Evolutionary conservation across 2,329 filamentous ascomycete genomes (phyloP), one percentile per base, ranked within the genome.

Genomic region (Balansia obtecta): DNA sequence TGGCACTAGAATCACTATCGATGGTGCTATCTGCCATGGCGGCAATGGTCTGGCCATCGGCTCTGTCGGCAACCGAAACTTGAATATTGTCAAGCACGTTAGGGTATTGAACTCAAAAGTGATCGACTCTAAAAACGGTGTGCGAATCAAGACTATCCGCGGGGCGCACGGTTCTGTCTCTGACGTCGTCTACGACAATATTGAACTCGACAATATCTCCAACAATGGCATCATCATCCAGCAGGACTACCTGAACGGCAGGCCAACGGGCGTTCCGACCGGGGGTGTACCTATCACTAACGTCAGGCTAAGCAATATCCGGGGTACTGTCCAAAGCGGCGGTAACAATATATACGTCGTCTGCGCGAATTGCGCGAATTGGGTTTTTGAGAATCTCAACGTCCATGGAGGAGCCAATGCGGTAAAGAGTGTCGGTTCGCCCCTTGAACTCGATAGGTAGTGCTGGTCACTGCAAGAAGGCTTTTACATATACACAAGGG

Each of bases 241-340:
- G 57, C 67, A 71, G 58, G 67, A 73, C 60, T 77, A 77, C 55
- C 58, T 71, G 56, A 74, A 74, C 53, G 71, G 72, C n/a, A 61
- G 59, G 15, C 70, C 69, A 4, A 70, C 65, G 8, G 73, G 72
- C 16, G 62, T n/a, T 0, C 69, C 73, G 11, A 74, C 70, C 37
- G 56, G 57, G 27, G 73, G 74, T 37, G 71, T 78, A n/a, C 74
- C 73, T n/a, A 76, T 78, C 60, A 77, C 74, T 9, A 69, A 66
- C 8, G 55, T 78, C 7, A 70, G 65, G 1, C 59, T 77, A 46
- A 60, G 65, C 44, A 61, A 43, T 1, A 39, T 50, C 11, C 4
- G 3, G 16, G 49, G 49, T 2, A 50, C 15, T 18, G 45, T 50
- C 13, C 30, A 43, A 16, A 1, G 10, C 3, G 16, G 30, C 8